Base-by-base conservation (phyloP, 306 rosid genomes). In the Cicer chorassanicum region DNA sequence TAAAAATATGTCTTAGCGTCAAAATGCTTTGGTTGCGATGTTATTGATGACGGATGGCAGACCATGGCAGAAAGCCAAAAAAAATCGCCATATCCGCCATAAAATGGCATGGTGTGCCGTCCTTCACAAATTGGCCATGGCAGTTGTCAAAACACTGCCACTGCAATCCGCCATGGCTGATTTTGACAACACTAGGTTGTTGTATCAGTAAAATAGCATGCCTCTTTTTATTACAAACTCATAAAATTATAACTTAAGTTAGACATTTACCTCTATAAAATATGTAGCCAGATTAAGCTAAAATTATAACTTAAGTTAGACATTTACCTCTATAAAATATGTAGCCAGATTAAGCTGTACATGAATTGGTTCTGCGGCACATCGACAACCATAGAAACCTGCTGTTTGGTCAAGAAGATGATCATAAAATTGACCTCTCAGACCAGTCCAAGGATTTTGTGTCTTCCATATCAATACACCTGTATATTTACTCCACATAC, bases 391-490 rank as follows among this genome's bases (percentile, higher is more conserved):
- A 86, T 87, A 91, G 86, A 93, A 91, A 75, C 97, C 98, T 1
- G 98, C 97, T 0, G 92, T 93, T 80, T 91, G 98, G 86, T 93
- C 97, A 45, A 88, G 91, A 62, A 93, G 91, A 81, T 91, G 98
- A 73, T 93, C 97, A n/a, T 93, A 91, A 82, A 93, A 88, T 80
- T 93, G 98, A 68, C 98, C 98, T 83, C 97, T 88, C 49, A 93
- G 90, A 79, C 98, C 98, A 16, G 98, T 87, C 98, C 98, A 93
- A 38, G 97, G 98, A 84, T 91, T 91, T 77, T 89, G 97, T 34
- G 98, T 89, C 88, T 93, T 93, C 98, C 97, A 91, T 81, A 93
- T 91, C 75, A 93, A 82, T 63, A 93, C 90, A 29, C 97, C 98
- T 1, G 98, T 93, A 82, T 89, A 92, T 80, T 93, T 93, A 82